Evolutionary conservation across 176 grass and related monocot species (phyloP).

Genomic region (Areca catechu): DNA sequence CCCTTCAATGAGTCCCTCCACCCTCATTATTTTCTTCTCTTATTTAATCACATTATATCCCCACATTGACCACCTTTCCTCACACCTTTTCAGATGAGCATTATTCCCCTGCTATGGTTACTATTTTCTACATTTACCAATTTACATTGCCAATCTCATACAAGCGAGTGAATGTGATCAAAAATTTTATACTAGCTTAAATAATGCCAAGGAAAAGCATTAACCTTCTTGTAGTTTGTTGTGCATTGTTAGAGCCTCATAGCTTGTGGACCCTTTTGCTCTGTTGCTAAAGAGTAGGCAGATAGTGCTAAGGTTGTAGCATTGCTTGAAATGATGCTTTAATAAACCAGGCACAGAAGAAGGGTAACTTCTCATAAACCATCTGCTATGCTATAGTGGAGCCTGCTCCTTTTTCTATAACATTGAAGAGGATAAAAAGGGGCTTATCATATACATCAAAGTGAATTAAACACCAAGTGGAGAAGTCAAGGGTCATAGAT

Average conservation of each 20-base stretch:
- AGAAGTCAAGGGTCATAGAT: constrained; percentile 16
- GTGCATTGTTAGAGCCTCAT: too few relatives aligned
- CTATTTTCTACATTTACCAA: too few relatives aligned
- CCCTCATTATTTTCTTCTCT: too few relatives aligned
- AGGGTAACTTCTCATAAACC: constrained; percentile 7
- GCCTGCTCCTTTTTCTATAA: constrained; percentile 19
- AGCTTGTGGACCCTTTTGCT: too few relatives aligned
- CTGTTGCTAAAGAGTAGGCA: constrained; percentile 1
- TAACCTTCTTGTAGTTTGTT: too few relatives aligned
- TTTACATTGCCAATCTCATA: too few relatives aligned
- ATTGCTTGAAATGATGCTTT: not conserved
- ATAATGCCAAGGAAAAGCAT: too few relatives aligned
- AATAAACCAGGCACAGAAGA: not conserved
- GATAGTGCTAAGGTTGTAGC: not conserved
- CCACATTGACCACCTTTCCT: constrained; percentile 29
- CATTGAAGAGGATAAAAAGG: not conserved
- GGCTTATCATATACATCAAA: constrained; percentile 12
- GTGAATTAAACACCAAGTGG: not conserved
- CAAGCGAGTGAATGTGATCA: too few relatives aligned
- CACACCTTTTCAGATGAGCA: constrained; percentile 73
- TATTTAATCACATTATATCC: too few relatives aligned
- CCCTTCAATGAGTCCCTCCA: not conserved
- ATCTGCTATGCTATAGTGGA: constrained; percentile 11
- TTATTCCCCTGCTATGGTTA: constrained; percentile 4
- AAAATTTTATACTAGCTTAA: too few relatives aligned